Evolutionary conservation across 495 filamentous ascomycete species (phyloP), one percentile per base, ranked within the genome.

Genomic region (Penicillium macrosclerotiorum): DNA sequence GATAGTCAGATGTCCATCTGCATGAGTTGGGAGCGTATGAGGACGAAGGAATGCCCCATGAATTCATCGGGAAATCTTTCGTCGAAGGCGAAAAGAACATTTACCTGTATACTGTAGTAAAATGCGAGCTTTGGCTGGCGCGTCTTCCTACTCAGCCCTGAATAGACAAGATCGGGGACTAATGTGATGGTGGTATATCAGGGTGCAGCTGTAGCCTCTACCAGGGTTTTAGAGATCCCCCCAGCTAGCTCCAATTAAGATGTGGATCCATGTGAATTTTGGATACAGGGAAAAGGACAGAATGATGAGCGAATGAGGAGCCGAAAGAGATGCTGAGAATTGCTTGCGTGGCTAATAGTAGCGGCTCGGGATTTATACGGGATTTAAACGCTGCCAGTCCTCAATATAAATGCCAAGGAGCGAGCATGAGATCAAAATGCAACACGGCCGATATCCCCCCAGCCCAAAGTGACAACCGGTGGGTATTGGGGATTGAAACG

Each of bases 1-100:
- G 19, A 13, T 8, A 29, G 39, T 49, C 51, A 57, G 35, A 51
- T 40, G 45, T 30, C 32, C 37, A 49, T 46, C 35, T 54, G 57
- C 50, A 44, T 49, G 32, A 7, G 8, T n/a, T n/a, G 9, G 11
- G 35, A 26, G 41, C 30, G n/a, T n/a, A n/a, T n/a, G n/a, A n/a
- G n/a, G n/a, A n/a, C 20, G 9, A 25, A 22, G 6, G 17, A 23
- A 38, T 25, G 35, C 8, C n/a, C n/a, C n/a, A n/a, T n/a, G n/a
- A n/a, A n/a, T n/a, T n/a, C n/a, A n/a, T n/a, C n/a, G n/a, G n/a
- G n/a, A n/a, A n/a, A n/a, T n/a, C n/a, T n/a, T n/a, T n/a, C n/a
- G n/a, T n/a, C n/a, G n/a, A n/a, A n/a, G n/a, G n/a, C n/a, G n/a
- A n/a, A n/a, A n/a, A n/a, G n/a, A n/a, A n/a, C n/a, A n/a, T n/a